These are phyloP conservation scores for Carex pumila DNA, from an alignment of 176 grass and related monocot species.

Conservation along the genomic window DNA sequence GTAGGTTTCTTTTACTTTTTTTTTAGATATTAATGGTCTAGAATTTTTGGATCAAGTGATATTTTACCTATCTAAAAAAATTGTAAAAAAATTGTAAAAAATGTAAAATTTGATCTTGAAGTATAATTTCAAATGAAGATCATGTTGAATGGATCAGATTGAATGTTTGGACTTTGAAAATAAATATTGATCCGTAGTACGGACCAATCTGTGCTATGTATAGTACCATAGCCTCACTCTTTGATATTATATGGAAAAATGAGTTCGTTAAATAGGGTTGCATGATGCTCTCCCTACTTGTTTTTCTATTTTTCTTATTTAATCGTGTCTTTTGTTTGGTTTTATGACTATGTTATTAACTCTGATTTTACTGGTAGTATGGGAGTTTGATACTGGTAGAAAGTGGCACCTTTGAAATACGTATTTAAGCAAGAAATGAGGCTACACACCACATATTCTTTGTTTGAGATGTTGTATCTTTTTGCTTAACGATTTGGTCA, in stretches of 20 bases:
- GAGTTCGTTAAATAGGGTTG: not conserved
- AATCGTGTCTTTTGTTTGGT: not conserved
- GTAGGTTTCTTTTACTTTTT: no score
- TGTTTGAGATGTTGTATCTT: not conserved
- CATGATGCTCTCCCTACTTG: not conserved
- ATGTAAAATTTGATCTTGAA: no score
- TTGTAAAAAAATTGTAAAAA: no score
- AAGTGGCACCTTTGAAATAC: not conserved
- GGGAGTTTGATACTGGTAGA: not conserved
- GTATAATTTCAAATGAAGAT: no score
- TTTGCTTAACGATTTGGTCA: slow-evolving; percentile 1
- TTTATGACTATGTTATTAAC: not conserved
- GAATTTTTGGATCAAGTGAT: no score
- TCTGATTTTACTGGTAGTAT: not conserved
- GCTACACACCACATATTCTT: not conserved
- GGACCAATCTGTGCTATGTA: no score
- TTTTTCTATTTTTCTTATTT: not conserved
- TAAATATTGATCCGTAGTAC: no score
- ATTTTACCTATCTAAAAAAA: no score
- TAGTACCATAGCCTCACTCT: not conserved
- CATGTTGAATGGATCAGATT: no score
- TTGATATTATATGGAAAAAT: not conserved
- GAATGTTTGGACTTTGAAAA: no score
- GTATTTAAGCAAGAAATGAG: not conserved
- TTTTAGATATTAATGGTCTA: no score